These are phyloP conservation scores for Narthecium ossifragum DNA, from an alignment of 106 monocot genomes.

Conservation along the genomic window DNA sequence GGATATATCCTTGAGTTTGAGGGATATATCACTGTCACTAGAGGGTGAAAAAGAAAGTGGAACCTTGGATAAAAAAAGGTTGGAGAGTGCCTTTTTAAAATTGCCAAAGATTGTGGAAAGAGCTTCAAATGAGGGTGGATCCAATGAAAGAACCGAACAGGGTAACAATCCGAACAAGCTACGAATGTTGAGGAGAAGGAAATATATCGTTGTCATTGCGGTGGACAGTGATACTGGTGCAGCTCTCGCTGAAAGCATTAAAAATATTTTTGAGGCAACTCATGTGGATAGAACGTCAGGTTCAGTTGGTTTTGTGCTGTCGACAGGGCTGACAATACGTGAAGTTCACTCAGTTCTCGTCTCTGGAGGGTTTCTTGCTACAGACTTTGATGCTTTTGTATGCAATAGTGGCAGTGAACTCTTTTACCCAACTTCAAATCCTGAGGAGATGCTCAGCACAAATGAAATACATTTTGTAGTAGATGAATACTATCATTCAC, in stretches of 20 bases:
- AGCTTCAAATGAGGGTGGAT: conserved; percentile 29
- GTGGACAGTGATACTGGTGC: conserved; percentile 46
- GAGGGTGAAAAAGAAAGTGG: conserved; percentile 63
- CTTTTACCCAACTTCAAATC: conserved; percentile 65
- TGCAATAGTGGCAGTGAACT: conserved; percentile 93
- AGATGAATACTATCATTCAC: conserved; percentile 89
- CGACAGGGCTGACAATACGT: conserved; percentile 67
- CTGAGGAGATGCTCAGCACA: conserved; percentile 47
- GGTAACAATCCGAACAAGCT: conserved; percentile 35
- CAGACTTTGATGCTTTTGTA: conserved; percentile 94
- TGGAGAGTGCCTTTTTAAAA: conserved; percentile 47
- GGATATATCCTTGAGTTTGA: conserved; percentile 91
- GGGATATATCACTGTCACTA: conserved; percentile 75
- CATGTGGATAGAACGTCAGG: conserved; percentile 29
- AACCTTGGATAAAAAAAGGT: conserved; percentile 22
- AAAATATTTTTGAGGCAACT: conserved; percentile 44
- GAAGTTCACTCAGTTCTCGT: conserved; percentile 60
- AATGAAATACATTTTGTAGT: conserved; percentile 63
- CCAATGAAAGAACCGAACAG: conserved; percentile 39
- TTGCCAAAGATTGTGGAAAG: conserved; percentile 36
- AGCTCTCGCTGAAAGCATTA: conserved; percentile 43
- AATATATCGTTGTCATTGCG: conserved; percentile 77
- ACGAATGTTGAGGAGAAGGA: conserved; percentile 64
- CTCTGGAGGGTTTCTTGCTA: conserved; percentile 43
- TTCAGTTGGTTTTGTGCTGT: conserved; percentile 66